Conservation (phyloP, 2,329 filamentous ascomycete species). For the Penicillium frequentans region DNA sequence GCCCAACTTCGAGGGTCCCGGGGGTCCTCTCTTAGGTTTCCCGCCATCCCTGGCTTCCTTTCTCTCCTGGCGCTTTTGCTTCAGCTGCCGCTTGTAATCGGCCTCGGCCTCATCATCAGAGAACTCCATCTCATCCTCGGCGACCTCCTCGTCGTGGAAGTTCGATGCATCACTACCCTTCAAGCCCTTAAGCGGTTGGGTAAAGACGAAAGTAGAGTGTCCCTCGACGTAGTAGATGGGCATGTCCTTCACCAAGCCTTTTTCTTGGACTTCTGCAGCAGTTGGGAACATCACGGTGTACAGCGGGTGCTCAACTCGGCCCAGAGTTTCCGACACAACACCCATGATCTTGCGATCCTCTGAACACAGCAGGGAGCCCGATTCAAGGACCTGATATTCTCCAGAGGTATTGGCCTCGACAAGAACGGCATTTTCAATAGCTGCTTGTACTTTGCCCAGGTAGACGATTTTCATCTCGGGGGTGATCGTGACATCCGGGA, state of each 20-base stretch:
- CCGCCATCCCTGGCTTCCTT: constrained; percentile 49
- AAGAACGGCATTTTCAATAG: constrained; percentile 76
- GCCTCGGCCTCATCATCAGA: constrained; percentile 95
- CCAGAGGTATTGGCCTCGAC: constrained; percentile 77
- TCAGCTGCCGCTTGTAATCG: constrained; percentile 70
- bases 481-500: constrained; percentile 77
- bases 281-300: constrained; percentile 79
- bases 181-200: constrained; percentile 71
- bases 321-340: constrained; percentile 79
- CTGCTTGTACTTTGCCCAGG: constrained; percentile 72
- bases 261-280: constrained; percentile 64
- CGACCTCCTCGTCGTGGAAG: constrained; percentile 87
- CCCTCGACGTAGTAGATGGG: constrained; percentile 76
- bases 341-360: constrained; percentile 75
- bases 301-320: constrained; percentile 78
- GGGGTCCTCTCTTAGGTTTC: constrained; percentile 35
- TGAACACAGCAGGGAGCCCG: constrained; percentile 78
- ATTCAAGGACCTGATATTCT: constrained; percentile 81
- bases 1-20: constrained; percentile 40
- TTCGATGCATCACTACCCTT: constrained; percentile 96
- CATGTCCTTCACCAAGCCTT: constrained; percentile 67
- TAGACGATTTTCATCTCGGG: constrained; percentile 73
- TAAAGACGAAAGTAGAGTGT: constrained; percentile 83
- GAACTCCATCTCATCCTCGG: constrained; percentile 85
- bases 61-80: constrained; percentile 63